These are phyloP conservation scores for Penicillium sp. DNA, from an alignment of 2,329 filamentous ascomycete genomes.

Conservation along the genomic window DNA sequence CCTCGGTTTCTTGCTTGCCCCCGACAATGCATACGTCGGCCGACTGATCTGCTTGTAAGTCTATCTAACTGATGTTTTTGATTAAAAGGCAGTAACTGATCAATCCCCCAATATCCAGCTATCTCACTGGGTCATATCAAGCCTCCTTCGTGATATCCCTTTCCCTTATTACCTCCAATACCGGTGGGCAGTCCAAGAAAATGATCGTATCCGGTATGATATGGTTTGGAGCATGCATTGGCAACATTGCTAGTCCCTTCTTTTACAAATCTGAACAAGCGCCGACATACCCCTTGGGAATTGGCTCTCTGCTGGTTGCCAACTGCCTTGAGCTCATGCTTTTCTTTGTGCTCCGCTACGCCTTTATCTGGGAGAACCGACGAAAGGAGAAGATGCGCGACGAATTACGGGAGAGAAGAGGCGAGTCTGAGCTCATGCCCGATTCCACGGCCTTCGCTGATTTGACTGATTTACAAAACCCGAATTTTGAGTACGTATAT, in stretches of 20 bases:
- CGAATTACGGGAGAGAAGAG: slow-evolving; percentile 9
- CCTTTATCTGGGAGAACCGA: not conserved
- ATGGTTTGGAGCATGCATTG: slow-evolving; percentile 28
- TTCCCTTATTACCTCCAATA: slow-evolving; percentile 32
- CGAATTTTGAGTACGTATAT: not conserved
- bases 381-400: not conserved
- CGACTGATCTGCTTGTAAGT: slow-evolving; percentile 21
- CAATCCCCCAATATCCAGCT: not conserved
- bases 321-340: not conserved
- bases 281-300: slow-evolving; percentile 16
- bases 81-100: slow-evolving; percentile 25
- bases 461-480: not conserved
- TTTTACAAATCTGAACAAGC: slow-evolving; percentile 18
- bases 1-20: slow-evolving; percentile 26
- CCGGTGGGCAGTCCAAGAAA: slow-evolving; percentile 32
- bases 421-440: not conserved
- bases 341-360: not conserved
- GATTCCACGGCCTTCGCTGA: not conserved
- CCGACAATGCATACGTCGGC: slow-evolving; percentile 29
- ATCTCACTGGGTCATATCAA: slow-evolving; percentile 25
- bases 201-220: slow-evolving; percentile 29
- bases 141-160: slow-evolving; percentile 36
- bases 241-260: slow-evolving; percentile 26
- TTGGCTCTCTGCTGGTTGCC: not conserved
- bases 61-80: slow-evolving; percentile 41